Percentiles rank a stretch among this genome's conserved stretches.
These are phyloP conservation scores for Chamaecrista fasciculata DNA, from an alignment of 306 rosid genomes.

Conservation along the genomic window DNA sequence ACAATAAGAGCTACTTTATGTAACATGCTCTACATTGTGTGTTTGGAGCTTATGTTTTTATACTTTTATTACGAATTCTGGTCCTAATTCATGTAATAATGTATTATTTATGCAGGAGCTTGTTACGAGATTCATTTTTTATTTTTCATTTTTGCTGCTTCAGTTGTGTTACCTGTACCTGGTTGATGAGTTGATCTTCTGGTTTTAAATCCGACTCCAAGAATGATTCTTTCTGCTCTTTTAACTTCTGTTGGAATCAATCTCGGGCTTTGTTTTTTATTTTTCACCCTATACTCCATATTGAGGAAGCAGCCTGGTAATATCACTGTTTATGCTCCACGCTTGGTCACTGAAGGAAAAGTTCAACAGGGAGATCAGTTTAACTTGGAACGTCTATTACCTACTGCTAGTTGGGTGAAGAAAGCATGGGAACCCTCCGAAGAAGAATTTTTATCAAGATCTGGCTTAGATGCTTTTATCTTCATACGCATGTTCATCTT, in stretches of 20 bases:
- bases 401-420: constrained; percentile 76
- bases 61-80: too few relatives aligned
- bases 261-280: constrained; percentile 67
- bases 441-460: constrained; percentile 50
- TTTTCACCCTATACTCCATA: constrained; percentile 70
- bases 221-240: constrained; percentile 75
- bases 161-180: constrained; percentile 24
- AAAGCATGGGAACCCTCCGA: constrained; percentile 76
- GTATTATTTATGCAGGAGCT: constrained; percentile 29
- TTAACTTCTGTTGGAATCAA: constrained; percentile 83
- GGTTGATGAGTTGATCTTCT: constrained; percentile 21
- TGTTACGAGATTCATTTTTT: not conserved
- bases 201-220: constrained; percentile 30
- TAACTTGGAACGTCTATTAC: constrained; percentile 68
- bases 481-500: constrained; percentile 73
- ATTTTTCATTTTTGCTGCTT: constrained; percentile 14
- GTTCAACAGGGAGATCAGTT: constrained; percentile 39
- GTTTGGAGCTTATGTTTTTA: too few relatives aligned
- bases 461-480: constrained; percentile 77
- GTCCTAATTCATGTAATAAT: not conserved
- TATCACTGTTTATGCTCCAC: constrained; percentile 61
- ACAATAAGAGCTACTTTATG: too few relatives aligned
- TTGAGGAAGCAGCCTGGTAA: constrained; percentile 72
- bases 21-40: too few relatives aligned
- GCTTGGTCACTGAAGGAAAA: constrained; percentile 50